Evolutionary conservation across 2,329 filamentous ascomycete genomes (phyloP).

Genomic region (Lecanicillium sp.): DNA sequence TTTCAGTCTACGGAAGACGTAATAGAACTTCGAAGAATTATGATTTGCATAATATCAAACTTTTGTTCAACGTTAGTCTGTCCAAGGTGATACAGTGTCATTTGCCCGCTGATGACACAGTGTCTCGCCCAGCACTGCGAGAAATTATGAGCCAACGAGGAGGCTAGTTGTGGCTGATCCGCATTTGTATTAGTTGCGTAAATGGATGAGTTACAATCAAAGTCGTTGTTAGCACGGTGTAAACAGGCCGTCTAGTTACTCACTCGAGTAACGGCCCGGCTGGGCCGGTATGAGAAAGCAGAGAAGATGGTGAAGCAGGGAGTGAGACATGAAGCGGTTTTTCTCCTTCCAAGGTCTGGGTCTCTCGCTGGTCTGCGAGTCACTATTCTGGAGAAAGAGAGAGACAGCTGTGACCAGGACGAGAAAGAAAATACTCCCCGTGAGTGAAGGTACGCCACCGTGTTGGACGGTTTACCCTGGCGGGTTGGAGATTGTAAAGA

Average conservation of each 20-base stretch:
- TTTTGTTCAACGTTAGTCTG: not conserved
- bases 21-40: not conserved
- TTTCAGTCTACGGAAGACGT: not conserved
- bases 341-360: too few relatives aligned
- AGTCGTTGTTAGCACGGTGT: too few relatives aligned
- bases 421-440: not conserved
- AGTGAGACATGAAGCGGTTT: too few relatives aligned
- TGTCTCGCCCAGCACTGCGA: not conserved
- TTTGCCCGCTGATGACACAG: constrained; percentile 1
- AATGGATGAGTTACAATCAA: too few relatives aligned
- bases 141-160: not conserved
- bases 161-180: too few relatives aligned
- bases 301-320: too few relatives aligned
- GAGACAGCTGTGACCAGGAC: not conserved
- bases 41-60: not conserved
- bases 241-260: too few relatives aligned
- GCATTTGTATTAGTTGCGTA: too few relatives aligned
- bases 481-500: not conserved
- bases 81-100: not conserved
- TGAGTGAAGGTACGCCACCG: too few relatives aligned
- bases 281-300: too few relatives aligned
- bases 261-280: too few relatives aligned
- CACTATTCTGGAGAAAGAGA: not conserved
- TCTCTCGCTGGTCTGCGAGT: not conserved
- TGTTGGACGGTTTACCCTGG: not conserved